phyloP scores from a whole-genome alignment of 495 filamentous ascomycete species.

The Talaromyces borbonicus region DNA sequence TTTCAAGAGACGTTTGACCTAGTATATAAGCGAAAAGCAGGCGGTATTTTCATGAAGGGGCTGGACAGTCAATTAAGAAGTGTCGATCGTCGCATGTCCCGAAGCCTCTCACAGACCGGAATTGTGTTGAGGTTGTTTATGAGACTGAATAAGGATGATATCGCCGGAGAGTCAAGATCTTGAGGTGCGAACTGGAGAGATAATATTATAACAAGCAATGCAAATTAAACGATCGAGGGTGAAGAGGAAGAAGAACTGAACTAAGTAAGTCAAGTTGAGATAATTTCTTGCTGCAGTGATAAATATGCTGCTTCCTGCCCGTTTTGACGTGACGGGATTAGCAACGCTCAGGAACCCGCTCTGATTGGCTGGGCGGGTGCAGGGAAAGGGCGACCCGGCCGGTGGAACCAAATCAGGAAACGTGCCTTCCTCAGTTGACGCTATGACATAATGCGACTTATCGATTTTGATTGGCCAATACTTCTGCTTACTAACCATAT shows the following conservation, averaged over 20 bases:
- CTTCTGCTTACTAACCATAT: neutral
- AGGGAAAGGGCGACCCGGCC: neutral
- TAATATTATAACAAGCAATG: no score
- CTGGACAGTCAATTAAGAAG: neutral
- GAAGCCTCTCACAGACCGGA: neutral
- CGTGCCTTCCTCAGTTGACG: neutral
- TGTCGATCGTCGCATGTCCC: slow-evolving; percentile 3
- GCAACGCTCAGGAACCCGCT: neutral
- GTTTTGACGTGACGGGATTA: no score
- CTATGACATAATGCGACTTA: neutral
- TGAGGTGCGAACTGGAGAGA: no score
- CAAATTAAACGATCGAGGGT: no score
- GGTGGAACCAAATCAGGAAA: no score
- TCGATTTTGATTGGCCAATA: neutral
- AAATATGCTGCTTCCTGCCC: neutral
- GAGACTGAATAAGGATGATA: no score
- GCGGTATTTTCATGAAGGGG: neutral
- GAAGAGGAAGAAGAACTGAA: no score
- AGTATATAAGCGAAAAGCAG: neutral
- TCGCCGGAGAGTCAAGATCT: no score
- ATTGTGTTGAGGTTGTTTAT: no score
- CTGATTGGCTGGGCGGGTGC: neutral
- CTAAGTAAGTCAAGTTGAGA: neutral
- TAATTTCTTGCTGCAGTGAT: neutral
- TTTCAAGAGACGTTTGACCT: no score